Base-by-base conservation (phyloP, 2,329 filamentous ascomycete species). In the Aspergillus ochraceoroseus region DNA sequence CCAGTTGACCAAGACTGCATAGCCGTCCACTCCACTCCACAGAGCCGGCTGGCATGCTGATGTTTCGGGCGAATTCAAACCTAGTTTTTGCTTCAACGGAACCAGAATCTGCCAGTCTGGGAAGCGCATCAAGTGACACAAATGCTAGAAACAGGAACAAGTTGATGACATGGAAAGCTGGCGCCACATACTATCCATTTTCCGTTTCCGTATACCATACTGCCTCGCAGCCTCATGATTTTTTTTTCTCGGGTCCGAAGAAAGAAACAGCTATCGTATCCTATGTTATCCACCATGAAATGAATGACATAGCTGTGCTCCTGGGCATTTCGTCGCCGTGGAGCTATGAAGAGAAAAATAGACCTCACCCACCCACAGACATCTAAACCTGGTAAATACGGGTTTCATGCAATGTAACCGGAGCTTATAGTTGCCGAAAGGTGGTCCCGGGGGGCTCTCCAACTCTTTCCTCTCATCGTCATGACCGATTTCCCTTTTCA, bases 381-480 rank as follows among this genome's bases (percentile, higher is more conserved):
- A n/a, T n/a, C n/a, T n/a, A n/a, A n/a, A n/a, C 23, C 35, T 35
- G 26, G 36, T 36, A 30, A 37, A 38, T 37, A 38, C 40, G 19
- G 32, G 33, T 15, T 37, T 20, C 13, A 43, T 52, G 49, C 45
- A 41, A 52, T 52, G 49, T 48, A 52, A 52, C 47, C 47, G 41
- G 40, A 37, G 35, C 32, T 44, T 23, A 36, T 25, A 37, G 40
- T 19, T 41, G 41, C 36, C 37, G 36, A 38, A 18, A 37, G 36
- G 19, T 27, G 20, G 5, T 9, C 20, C 20, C 9, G 5, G 5
- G 5, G 20, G 5, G 5, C 20, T 22, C 20, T 22, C 20, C 9
- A 22, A 5, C 20, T 22, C 20, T 22, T 9, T 22, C 20, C 9
- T 22, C 29, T 12, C 6, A n/a, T 17, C 18, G 22, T 19, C 20